phyloP scores from a whole-genome alignment of 2,329 filamentous ascomycete species.

The Ophiocordyceps camponoti-floridani region DNA sequence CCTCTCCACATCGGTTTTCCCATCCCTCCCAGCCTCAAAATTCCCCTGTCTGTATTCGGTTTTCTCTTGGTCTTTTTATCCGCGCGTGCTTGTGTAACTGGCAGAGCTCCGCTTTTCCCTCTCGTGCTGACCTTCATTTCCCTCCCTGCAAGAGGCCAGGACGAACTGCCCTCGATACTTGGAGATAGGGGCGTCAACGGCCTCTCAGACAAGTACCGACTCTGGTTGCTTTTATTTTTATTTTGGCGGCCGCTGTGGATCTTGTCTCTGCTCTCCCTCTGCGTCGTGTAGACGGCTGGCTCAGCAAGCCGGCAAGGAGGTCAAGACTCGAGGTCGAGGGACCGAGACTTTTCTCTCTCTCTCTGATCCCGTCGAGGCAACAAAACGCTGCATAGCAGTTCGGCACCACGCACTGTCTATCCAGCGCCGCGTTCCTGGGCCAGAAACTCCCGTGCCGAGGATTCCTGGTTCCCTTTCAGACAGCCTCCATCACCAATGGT shows the following conservation, averaged over 20 bases:
- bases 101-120: not conserved
- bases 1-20: constrained; percentile 1
- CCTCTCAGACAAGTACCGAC: not conserved
- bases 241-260: not conserved
- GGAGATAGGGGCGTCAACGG: not conserved
- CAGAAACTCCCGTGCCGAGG: constrained; percentile 3
- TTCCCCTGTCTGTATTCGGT: not conserved
- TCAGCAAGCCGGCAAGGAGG: not conserved
- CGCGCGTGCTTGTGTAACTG: not conserved
- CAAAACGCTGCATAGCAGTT: constrained; percentile 2
- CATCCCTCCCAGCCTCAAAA: not conserved
- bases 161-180: constrained; percentile 5
- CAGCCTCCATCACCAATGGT: constrained; percentile 5
- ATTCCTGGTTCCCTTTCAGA: constrained; percentile 6
- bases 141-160: constrained; percentile 7
- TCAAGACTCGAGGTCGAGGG: not conserved
- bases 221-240: not conserved
- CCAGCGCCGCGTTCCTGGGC: constrained; percentile 6
- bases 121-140: constrained; percentile 7
- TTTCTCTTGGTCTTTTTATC: not conserved
- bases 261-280: not conserved
- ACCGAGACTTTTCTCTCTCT: not conserved
- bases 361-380: not conserved
- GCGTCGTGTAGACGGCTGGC: not conserved
- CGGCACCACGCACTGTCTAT: constrained; percentile 5